These are phyloP conservation scores for Brassica nigra DNA, from an alignment of 345 rosid genomes.

Conservation along the genomic window DNA sequence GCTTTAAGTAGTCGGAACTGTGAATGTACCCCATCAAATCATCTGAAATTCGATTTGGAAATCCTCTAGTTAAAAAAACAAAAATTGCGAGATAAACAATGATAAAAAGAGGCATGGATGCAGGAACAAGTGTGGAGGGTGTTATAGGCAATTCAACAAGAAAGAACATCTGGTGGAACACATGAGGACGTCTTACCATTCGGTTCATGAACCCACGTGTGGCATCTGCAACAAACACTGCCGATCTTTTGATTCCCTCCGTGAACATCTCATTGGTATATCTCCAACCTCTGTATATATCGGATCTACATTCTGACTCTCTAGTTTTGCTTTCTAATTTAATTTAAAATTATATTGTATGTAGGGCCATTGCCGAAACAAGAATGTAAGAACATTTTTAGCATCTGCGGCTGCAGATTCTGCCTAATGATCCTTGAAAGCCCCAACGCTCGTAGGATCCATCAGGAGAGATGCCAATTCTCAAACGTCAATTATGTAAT, in stretches of 20 bases:
- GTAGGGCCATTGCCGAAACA: slow-evolving; percentile 71
- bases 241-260: slow-evolving; percentile 32
- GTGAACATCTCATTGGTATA: slow-evolving; percentile 80
- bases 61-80: not conserved
- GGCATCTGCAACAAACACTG: slow-evolving; percentile 76
- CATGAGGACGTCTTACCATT: slow-evolving; percentile 75
- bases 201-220: slow-evolving; percentile 79
- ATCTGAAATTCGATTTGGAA: not conserved
- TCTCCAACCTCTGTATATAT: not conserved
- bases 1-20: not conserved
- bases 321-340: not conserved
- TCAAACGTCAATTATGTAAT: slow-evolving; percentile 44
- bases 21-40: no score
- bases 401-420: slow-evolving; percentile 63
- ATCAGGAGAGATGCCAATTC: slow-evolving; percentile 76
- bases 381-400: slow-evolving; percentile 43
- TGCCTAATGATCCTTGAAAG: slow-evolving; percentile 64
- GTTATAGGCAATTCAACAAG: slow-evolving; percentile 82
- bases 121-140: slow-evolving; percentile 87
- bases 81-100: not conserved
- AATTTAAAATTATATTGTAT: not conserved
- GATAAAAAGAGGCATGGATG: not conserved
- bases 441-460: slow-evolving; percentile 58
- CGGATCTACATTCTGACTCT: not conserved
- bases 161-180: slow-evolving; percentile 89